phyloP scores from a whole-genome alignment of 1,284 basidiomycete genomes.

The Fomitopsis betulina region DNA sequence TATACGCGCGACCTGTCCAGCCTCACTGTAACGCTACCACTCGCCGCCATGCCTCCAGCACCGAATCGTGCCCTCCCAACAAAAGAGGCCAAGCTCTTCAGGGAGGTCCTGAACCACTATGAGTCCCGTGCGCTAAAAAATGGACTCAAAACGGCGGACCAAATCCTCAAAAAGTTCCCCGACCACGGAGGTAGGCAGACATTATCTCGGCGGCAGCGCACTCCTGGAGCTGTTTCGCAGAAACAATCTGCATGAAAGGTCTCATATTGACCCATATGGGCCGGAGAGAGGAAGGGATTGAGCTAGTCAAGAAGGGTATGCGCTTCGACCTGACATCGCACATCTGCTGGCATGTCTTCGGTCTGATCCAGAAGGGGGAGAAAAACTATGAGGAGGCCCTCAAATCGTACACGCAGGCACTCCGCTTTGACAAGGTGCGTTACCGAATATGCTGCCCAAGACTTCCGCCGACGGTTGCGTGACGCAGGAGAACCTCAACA shows the following conservation, averaged over 20 bases:
- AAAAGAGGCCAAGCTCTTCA: constrained; percentile 87
- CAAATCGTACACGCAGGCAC: constrained; percentile 79
- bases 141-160: constrained; percentile 88
- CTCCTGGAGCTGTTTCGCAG: constrained; percentile 37
- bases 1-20: neutral
- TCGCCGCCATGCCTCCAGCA: constrained; percentile 26
- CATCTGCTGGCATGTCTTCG: constrained; percentile 98
- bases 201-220: neutral
- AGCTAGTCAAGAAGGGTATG: constrained; percentile 86
- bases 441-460: neutral
- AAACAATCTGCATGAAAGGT: constrained; percentile 94
- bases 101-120: constrained; percentile 86
- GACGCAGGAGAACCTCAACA: constrained; percentile 87
- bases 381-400: constrained; percentile 89
- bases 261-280: constrained; percentile 84
- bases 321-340: constrained; percentile 89
- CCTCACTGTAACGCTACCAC: constrained; percentile 1
- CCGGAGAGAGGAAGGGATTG: constrained; percentile 79
- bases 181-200: constrained; percentile 84
- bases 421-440: constrained; percentile 85
- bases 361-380: constrained; percentile 88
- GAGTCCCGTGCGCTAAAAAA: constrained; percentile 90
- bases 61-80: constrained; percentile 58
- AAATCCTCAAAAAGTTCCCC: constrained; percentile 93
- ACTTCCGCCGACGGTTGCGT: neutral